A percentile compares a stretch with the other conserved stretches of the same genome.
Conservation (phyloP, 192 early-diverging fungal genomes). For the Allomyces arbusculus region DNA sequence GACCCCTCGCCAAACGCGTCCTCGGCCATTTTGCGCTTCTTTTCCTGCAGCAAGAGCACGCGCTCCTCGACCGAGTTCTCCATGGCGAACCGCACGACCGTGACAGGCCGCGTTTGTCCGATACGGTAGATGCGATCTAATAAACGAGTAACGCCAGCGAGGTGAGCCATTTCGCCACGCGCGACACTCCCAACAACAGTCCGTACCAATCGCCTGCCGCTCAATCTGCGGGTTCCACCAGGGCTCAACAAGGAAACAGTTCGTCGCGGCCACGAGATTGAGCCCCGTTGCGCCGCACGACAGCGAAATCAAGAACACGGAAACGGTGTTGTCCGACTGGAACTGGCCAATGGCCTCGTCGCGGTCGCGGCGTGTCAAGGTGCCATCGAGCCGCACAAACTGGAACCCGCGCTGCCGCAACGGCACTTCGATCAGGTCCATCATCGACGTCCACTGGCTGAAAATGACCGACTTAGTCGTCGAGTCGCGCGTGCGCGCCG, state of each 20-base stretch:
- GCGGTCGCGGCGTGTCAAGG: constrained; percentile 8
- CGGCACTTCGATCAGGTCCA: constrained; percentile 14
- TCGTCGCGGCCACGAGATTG: constrained; percentile 16
- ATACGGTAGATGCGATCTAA: constrained; percentile 25
- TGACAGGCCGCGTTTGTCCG: constrained; percentile 20
- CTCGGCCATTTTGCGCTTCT: constrained; percentile 2
- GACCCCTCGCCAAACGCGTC: background rate
- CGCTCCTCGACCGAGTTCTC: constrained; percentile 7
- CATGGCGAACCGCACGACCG: constrained; percentile 17
- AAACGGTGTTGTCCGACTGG: constrained; percentile 4
- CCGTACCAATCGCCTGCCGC: constrained; percentile 12
- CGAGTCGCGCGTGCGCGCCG: background rate
- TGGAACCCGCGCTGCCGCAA: constrained; percentile 8
- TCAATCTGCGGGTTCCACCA: constrained; percentile 24
- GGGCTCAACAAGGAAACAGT: constrained; percentile 19
- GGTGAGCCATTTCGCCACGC: too few species aligned
- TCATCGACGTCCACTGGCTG: constrained; percentile 10
- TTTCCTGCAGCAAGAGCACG: constrained; percentile 5
- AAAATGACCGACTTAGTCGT: background rate
- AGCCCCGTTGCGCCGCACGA: constrained; percentile 18
- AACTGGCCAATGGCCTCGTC: constrained; percentile 6
- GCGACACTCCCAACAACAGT: too few species aligned
- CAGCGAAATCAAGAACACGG: constrained; percentile 6
- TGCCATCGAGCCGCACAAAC: constrained; percentile 23
- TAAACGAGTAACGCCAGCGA: too few species aligned